Evolutionary conservation across 805 yeast genomes (phyloP).

Genomic region (Zygosaccharomyces rouxii): DNA sequence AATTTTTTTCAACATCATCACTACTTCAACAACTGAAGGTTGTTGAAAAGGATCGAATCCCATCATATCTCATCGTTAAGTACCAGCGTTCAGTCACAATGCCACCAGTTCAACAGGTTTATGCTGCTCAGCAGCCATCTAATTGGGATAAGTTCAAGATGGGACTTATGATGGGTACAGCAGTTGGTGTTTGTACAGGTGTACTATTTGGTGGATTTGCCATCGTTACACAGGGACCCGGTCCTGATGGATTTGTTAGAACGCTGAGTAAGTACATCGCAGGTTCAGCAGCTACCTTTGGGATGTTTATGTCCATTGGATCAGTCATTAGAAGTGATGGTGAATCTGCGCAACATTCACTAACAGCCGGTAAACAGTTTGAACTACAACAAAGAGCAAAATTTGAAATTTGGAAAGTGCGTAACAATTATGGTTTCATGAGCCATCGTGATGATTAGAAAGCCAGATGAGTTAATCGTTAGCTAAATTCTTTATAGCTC

Average conservation of each 20-base stretch:
- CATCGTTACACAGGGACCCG: constrained; percentile 91
- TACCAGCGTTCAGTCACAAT: constrained; percentile 12
- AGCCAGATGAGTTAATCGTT: background rate
- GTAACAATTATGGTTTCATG: constrained; percentile 22
- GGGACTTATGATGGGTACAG: constrained; percentile 95
- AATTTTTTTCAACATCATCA: constrained; percentile 3
- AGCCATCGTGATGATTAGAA: constrained; percentile 11
- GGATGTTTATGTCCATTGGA: constrained; percentile 94
- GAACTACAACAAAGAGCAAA: constrained; percentile 32
- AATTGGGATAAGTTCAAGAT: constrained; percentile 94
- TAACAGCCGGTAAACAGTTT: constrained; percentile 12
- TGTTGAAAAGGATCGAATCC: background rate
- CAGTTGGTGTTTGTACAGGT: constrained; percentile 87
- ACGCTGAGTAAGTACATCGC: constrained; percentile 94
- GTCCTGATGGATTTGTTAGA: constrained; percentile 95
- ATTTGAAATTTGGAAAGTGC: constrained; percentile 31
- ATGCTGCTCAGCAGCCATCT: constrained; percentile 64
- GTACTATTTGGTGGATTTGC: constrained; percentile 91
- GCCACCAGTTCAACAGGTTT: constrained; percentile 73
- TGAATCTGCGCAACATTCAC: constrained; percentile 14
- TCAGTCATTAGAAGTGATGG: constrained; percentile 80
- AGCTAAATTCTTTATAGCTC: constrained; percentile 4
- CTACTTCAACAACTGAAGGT: background rate
- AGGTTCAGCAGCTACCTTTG: constrained; percentile 96
- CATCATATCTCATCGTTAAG: background rate